phyloP scores from a whole-genome alignment of 257 asterid species.

The Nicotiana tomentosiformis region DNA sequence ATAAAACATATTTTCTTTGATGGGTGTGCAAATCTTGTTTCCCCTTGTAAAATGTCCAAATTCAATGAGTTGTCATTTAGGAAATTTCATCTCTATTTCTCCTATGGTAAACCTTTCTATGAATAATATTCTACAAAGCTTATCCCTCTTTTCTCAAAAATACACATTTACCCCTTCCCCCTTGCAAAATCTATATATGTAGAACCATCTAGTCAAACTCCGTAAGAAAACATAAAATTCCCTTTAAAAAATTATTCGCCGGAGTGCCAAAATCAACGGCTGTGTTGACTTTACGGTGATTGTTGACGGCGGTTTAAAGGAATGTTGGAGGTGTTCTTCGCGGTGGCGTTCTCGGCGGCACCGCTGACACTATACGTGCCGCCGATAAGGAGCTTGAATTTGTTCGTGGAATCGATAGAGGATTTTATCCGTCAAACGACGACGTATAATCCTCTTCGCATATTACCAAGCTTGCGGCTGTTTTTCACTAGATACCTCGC shows the following conservation, averaged over 20 bases:
- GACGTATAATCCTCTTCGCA: neutral
- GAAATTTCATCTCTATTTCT: neutral
- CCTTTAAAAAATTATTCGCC: neutral
- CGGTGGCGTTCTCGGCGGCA: slow-evolving; percentile 32
- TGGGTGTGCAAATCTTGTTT: neutral
- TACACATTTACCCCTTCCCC: neutral
- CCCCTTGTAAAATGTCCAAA: neutral
- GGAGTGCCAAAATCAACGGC: no score
- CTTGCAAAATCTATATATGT: neutral
- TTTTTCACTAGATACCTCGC: slow-evolving; percentile 3
- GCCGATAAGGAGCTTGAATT: slow-evolving; percentile 29
- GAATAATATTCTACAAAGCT: no score
- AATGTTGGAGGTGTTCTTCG: slow-evolving; percentile 31
- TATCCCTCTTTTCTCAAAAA: neutral
- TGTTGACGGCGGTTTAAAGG: no score
- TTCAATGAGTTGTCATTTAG: neutral
- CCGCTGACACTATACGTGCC: slow-evolving; percentile 34
- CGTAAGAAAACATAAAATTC: neutral
- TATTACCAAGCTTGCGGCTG: slow-evolving; percentile 21
- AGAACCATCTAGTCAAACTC: neutral
- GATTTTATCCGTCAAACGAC: slow-evolving; percentile 18
- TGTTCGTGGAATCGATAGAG: slow-evolving; percentile 30
- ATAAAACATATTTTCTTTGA: no score
- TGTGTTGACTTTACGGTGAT: no score
- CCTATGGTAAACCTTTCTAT: neutral